Base-by-base conservation (phyloP, 164 flowering plant species). In the Brasenia schreberi region DNA sequence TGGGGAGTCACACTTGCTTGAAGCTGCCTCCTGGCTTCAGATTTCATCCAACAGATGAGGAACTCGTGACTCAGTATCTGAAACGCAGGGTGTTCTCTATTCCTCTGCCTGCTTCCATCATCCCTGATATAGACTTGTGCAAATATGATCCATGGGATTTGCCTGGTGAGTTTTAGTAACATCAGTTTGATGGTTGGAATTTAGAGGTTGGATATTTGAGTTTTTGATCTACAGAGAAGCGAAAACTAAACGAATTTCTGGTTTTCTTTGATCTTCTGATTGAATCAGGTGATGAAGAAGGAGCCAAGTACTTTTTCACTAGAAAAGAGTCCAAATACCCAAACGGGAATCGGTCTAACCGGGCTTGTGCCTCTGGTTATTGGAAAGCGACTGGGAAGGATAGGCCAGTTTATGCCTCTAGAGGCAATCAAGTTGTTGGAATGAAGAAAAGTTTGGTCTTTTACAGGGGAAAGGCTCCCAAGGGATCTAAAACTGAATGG, bases 11-110 rank as follows among this genome's bases (percentile, higher is more conserved):
- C 56, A 3, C 12, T 49, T 49, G 56, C 56, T 49, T 66, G 43
- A 83, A 73, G 72, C 71, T 90, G 77, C 97, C 95, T 18, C 95
- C 91, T 7, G 97, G 97, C 1, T 88, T 90, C 62, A 69, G 90
- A 10, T 88, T 90, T 72, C 87, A 87, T 65, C 97, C 97, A 1
- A 88, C 95, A 0, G 97, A 90, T 42, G 92, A 90, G 73, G 97
- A 90, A 72, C 84, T 90, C 23, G 80, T 87, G 0, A 74, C 84
- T 67, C 85, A 82, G 70, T 90, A 88, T 75, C 70, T 88, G 63
- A 80, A 75, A 59, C 67, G 87, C 52, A 90, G 85, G 75, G 76
- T 77, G 33, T 78, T 80, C 45, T 79, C 86, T 0, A 74, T 61
- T 63, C 90, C 95, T 6, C 66, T 88, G 77, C 97, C 97, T 10